Base-by-base conservation (phyloP, 2,329 filamentous ascomycete genomes). In the Fusarium redolens region DNA sequence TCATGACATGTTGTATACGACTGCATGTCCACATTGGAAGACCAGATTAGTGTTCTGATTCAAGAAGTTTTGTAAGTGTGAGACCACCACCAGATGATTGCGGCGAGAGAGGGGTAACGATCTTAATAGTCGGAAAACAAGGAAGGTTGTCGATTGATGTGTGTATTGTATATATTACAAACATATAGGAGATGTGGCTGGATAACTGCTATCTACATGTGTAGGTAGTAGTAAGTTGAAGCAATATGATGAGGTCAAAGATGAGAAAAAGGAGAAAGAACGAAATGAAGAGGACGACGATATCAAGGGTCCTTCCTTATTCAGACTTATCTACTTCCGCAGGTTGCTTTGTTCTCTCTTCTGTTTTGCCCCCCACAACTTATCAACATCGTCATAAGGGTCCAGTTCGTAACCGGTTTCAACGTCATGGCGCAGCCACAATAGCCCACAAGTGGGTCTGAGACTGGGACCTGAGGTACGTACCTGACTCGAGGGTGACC, bases 351-450 rank as follows among this genome's bases (percentile, higher is more conserved):
- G 61, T 37, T 57, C 60, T 37, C 20, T 43, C 40, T 10, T 43
- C 45, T 41, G 17, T 28, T 14, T 44, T 25, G 37, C 14, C 28
- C 56, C 63, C 65, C 65, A 59, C 66, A 64, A 63, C 52, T 50
- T 48, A 41, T 60, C 56, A 45, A 41, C 35, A 50, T 73, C 71
- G 71, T 73, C 71, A 73, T 73, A 71, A 52, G 71, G 71, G 71
- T 73, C 71, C 71, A 72, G 51, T 64, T 64, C 43, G n/a, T 33
- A 57, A 25, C 40, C 47, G 20, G 52, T 59, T 35, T 30, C 37
- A 45, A 73, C 71, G 71, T 73, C 71, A 73, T 73, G 51, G 71
- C 71, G 70, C 70, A 73, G 71, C 66, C 69, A 72, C 64, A 37
- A 51, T 54, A 28, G 33, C 22, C 50, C 5, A 28, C 28, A 13